Evolutionary conservation across 192 early-diverging fungal genomes (phyloP).

Genomic region (Dissophora ornata): DNA sequence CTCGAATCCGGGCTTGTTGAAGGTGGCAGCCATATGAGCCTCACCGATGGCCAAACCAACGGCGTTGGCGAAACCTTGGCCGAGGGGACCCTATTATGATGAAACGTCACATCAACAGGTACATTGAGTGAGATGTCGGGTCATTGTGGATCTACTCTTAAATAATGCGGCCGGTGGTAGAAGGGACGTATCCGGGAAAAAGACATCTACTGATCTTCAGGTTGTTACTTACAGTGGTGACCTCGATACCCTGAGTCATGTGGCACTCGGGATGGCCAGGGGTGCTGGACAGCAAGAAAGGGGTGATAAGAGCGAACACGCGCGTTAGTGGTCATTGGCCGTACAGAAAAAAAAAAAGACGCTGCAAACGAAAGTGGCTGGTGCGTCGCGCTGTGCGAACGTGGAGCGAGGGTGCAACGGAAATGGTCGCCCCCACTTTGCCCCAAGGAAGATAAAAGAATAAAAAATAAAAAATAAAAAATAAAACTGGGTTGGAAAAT

Average conservation of each 20-base stretch:
- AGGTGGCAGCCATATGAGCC: slow-evolving; percentile 89
- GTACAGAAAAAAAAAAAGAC: background rate
- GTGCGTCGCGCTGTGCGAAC: no score
- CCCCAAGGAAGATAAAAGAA: slow-evolving; percentile 45
- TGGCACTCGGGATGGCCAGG: slow-evolving; percentile 96
- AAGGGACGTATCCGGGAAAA: no score
- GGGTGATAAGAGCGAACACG: background rate
- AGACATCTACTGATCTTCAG: no score
- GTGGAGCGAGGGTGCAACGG: no score
- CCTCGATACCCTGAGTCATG: slow-evolving; percentile 91
- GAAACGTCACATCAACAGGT: background rate
- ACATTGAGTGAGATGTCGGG: background rate
- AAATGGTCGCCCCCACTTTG: no score
- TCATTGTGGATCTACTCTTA: no score
- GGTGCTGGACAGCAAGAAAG: slow-evolving; percentile 67
- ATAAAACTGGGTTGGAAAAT: slow-evolving; percentile 20
- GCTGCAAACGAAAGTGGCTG: background rate
- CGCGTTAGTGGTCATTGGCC: background rate
- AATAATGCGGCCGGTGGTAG: no score
- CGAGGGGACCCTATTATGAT: slow-evolving; percentile 49
- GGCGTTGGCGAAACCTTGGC: slow-evolving; percentile 84
- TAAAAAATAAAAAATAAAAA: slow-evolving; percentile 19
- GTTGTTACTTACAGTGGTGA: slow-evolving; percentile 83
- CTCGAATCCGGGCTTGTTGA: slow-evolving; percentile 89
- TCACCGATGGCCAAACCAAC: slow-evolving; percentile 95